Conservation (phyloP, 805 yeast genomes). For the Kodamaea hsintzibuensis region DNA sequence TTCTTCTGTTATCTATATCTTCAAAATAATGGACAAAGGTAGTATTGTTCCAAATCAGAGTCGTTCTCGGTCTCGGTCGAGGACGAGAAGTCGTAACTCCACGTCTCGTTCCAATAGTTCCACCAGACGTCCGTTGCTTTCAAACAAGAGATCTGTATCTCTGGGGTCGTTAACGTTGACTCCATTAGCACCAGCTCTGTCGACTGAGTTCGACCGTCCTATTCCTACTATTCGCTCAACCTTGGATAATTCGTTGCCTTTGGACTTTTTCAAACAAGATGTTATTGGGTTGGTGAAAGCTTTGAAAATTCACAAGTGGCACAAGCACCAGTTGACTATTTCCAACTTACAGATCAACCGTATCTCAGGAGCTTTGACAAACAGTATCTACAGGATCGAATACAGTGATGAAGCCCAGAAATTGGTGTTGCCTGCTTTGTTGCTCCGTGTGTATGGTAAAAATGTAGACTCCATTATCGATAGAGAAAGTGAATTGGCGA, state of each 20-base stretch:
- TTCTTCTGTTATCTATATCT: neutral
- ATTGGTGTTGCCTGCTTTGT: slow-evolving; percentile 54
- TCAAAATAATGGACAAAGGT: neutral
- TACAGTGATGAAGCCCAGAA: slow-evolving; percentile 41
- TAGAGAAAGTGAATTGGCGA: slow-evolving; percentile 73
- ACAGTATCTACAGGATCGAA: slow-evolving; percentile 78
- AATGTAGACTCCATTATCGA: slow-evolving; percentile 86
- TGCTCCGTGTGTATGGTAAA: slow-evolving; percentile 85
- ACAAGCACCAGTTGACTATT: slow-evolving; percentile 46
- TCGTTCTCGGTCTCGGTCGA: slow-evolving; percentile 40
- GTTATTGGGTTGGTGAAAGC: slow-evolving; percentile 62
- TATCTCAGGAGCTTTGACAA: slow-evolving; percentile 92
- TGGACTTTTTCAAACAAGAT: slow-evolving; percentile 84
- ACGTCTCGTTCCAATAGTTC: slow-evolving; percentile 36
- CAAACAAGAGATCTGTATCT: slow-evolving; percentile 37
- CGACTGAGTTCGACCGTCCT: slow-evolving; percentile 29
- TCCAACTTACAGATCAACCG: slow-evolving; percentile 55
- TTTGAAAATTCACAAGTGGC: slow-evolving; percentile 79
- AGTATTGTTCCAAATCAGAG: slow-evolving; percentile 23
- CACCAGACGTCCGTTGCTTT: slow-evolving; percentile 22
- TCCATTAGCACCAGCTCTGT: neutral
- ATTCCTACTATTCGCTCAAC: slow-evolving; percentile 55
- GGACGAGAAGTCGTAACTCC: slow-evolving; percentile 33
- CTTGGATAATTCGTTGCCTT: slow-evolving; percentile 76
- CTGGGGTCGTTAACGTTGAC: slow-evolving; percentile 15